A percentile compares a stretch with the other conserved stretches of the same genome.
Evolutionary conservation across 139 green algal species (phyloP).

Genomic region (Raphidocelis subcapitata): DNA sequence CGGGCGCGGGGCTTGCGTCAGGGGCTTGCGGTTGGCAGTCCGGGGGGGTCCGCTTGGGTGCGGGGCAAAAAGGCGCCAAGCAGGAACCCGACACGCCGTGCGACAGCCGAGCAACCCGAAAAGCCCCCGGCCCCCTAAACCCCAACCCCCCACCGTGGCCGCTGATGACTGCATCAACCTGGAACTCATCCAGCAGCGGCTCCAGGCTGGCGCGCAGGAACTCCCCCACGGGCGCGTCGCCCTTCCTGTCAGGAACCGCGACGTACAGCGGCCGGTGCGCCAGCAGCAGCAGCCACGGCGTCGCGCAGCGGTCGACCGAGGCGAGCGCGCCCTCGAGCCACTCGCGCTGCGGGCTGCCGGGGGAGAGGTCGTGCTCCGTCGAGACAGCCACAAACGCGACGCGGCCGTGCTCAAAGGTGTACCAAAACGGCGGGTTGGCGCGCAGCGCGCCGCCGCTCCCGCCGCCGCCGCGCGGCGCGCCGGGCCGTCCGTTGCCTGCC

Average conservation of each 20-base stretch:
- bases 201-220: slow-evolving; percentile 66
- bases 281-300: slow-evolving; percentile 74
- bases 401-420: slow-evolving; percentile 71
- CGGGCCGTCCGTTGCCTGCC: no score
- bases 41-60: no score
- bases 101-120: no score
- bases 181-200: slow-evolving; percentile 48
- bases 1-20: no score
- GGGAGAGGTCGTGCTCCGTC: slow-evolving; percentile 73
- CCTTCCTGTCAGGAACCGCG: slow-evolving; percentile 30
- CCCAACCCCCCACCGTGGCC: no score
- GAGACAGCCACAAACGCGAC: slow-evolving; percentile 71
- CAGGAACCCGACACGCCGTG: no score
- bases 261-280: slow-evolving; percentile 80
- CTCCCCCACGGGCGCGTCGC: slow-evolving; percentile 64
- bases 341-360: slow-evolving; percentile 54
- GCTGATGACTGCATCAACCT: slow-evolving; percentile 64
- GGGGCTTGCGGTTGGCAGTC: no score
- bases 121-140: no score
- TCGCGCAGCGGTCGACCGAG: slow-evolving; percentile 63
- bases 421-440: slow-evolving; percentile 80
- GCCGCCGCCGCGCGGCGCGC: no score
- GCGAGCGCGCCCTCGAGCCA: slow-evolving; percentile 70
- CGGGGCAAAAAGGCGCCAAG: no score
- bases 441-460: slow-evolving; percentile 9